Base-by-base conservation (phyloP, 2,329 filamentous ascomycete genomes). In the Venturia aucupariae region DNA sequence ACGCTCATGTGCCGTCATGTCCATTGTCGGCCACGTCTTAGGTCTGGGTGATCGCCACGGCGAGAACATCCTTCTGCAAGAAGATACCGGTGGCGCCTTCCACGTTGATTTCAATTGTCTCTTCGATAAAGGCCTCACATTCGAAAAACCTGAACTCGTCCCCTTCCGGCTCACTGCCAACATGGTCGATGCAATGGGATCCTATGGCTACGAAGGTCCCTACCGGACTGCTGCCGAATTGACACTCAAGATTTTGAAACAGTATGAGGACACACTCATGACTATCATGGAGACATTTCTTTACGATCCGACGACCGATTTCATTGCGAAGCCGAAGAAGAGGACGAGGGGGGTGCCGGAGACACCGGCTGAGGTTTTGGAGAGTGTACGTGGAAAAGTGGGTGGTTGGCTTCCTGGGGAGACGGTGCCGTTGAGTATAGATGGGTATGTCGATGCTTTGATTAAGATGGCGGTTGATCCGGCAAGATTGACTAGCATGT, bases 71-170 rank as follows among this genome's bases (percentile, higher is more conserved):
- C 84, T 97, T 38, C 86, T 99, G 39, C 92, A 97, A 75, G 91
- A 97, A 78, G 89, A 90, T 65, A 95, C 92, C 68, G 94, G 95
- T 55, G 93, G 93, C 62, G 87, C 96, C 2, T 90, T 99, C 76
- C 94, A 99, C 76, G 95, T 99, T 57, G 94, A 99, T 77, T 99
- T 99, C 82, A 99, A 99, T 78, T 99, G 95, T 75, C 86, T 99
- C 4, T 99, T 99, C 74, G 95, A 99, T 79, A 99, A 99, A 70
- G 94, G 94, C 1, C 84, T 93, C 48, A 97, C 92, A 0, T 97
- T 99, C 73, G 88, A 92, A 67, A 96, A 95, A 75, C 93, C 94
- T 0, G 94, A 99, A 76, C 82, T 89, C 38, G 94, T 99, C 1
- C 95, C 94, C 1, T 99, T 99, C 81, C 89, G 95, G 19, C 82